phyloP scores from a whole-genome alignment of 192 early-diverging fungal genomes.

The Linnemannia elongata region DNA sequence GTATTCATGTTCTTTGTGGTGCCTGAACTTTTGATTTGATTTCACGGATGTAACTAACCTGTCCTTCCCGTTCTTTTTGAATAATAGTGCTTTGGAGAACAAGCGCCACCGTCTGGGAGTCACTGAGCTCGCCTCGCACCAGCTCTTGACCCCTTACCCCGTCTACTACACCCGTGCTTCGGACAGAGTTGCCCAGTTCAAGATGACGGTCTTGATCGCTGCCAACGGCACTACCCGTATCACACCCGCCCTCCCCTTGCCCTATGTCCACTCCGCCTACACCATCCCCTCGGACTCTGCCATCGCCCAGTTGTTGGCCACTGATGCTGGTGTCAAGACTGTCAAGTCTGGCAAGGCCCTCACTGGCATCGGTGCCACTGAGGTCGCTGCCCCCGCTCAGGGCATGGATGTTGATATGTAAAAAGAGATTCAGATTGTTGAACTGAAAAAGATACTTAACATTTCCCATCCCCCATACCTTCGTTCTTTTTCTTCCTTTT shows the following conservation, averaged over 20 bases:
- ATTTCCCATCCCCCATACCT: not conserved
- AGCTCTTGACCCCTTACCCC: constrained; percentile 74
- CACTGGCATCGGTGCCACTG: constrained; percentile 31
- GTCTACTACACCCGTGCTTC: constrained; percentile 68
- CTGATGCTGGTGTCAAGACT: constrained; percentile 38
- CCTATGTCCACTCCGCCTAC: constrained; percentile 83
- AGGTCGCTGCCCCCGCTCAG: constrained; percentile 49
- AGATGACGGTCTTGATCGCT: constrained; percentile 75
- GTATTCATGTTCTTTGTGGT: not conserved
- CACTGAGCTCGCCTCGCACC: constrained; percentile 73
- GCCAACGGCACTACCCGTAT: constrained; percentile 74
- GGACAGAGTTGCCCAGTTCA: constrained; percentile 78
- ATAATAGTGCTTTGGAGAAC: constrained; percentile 52
- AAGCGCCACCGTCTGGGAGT: constrained; percentile 74
- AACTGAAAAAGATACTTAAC: not conserved
- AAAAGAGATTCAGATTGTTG: not conserved
- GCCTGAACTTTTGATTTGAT: not conserved
- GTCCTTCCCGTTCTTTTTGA: not conserved
- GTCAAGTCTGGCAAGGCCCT: constrained; percentile 54
- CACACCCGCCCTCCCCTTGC: constrained; percentile 74
- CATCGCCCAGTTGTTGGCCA: constrained; percentile 56
- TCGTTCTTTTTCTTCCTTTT: not conserved
- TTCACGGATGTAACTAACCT: not conserved
- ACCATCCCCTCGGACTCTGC: constrained; percentile 61
- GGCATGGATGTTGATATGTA: constrained; percentile 58